Conservation (phyloP, 495 filamentous ascomycete genomes). For the Aspergillus diversus region DNA sequence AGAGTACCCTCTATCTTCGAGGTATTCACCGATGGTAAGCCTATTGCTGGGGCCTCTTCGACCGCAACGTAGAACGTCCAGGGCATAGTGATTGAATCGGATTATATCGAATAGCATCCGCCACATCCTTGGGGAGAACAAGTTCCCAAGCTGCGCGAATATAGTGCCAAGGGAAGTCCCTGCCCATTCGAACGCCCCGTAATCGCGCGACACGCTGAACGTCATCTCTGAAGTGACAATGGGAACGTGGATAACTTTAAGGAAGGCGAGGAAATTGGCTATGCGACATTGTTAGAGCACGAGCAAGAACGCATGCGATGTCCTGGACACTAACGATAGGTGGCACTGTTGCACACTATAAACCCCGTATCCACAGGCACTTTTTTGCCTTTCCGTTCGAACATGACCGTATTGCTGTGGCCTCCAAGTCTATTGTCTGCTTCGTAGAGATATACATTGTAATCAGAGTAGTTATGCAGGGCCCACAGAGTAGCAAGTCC, state of each 20-base stretch:
- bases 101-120: conserved; percentile 16
- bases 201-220: conserved; percentile 15
- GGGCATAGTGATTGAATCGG: conserved; percentile 14
- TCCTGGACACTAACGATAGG: conserved; percentile 6
- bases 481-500: conserved; percentile 14
- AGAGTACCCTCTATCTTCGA: conserved; percentile 6
- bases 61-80: conserved; percentile 6
- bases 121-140: conserved; percentile 12
- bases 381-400: background rate
- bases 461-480: conserved; percentile 7
- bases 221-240: conserved; percentile 9
- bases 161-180: conserved; percentile 1
- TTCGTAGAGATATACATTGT: conserved; percentile 12
- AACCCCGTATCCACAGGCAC: conserved; percentile 14
- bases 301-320: background rate
- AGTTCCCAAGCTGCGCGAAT: conserved; percentile 7
- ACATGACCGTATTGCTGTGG: conserved; percentile 12
- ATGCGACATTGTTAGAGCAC: background rate
- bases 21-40: conserved; percentile 14
- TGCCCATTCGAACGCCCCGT: conserved; percentile 12
- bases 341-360: conserved; percentile 13
- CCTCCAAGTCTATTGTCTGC: conserved; percentile 10
- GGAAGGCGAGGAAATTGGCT: conserved; percentile 20
- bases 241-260: conserved; percentile 1
- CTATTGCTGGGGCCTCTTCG: background rate